Base-by-base conservation (phyloP, 345 rosid genomes). In the Brassica carinata region DNA sequence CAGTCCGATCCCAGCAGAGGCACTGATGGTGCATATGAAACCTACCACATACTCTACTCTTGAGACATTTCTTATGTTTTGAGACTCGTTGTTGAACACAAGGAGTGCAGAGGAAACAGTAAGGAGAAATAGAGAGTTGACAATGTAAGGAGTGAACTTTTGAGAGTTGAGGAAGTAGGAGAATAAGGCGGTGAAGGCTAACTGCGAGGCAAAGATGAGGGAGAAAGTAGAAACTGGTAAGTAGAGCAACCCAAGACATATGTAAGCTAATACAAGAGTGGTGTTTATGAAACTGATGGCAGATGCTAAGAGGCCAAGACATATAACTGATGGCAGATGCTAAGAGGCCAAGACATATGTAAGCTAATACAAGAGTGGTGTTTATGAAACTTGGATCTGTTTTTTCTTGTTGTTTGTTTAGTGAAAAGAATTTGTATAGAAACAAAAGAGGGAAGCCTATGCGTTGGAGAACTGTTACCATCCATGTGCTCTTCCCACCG, bases 181-280 rank as follows among this genome's bases (percentile, higher is more conserved):
- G 85, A 89, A 87, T 3, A 87, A 72, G 29, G 88, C 86, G 18
- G 86, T 90, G 87, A 90, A 87, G 34, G 84, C 89, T 36, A 87
- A 26, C 27, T 87, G 89, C 0, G 87, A 83, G 15, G 88, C 87
- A 18, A 77, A 75, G 10, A 88, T 43, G 26, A 90, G 74, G 34
- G 90, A 74, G 75, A 57, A 84, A 7, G 91, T 87, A 9, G 89
- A 87, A 2, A 89, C 82, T 0, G 89, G 97, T 70, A 90, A 85
- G 84, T 85, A 85, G 15, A 70, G 71, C 10, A 89, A 84, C 18
- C 92, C 92, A n/a, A 83, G 78, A 86, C n/a, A 85, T 8, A 55
- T 88, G n/a, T n/a, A n/a, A n/a, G n/a, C n/a, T n/a, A n/a, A n/a
- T n/a, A n/a, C n/a, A n/a, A n/a, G n/a, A n/a, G n/a, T n/a, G n/a